Evolutionary conservation across 129 eudicot species (phyloP).

Genomic region (Solidago caesia): DNA sequence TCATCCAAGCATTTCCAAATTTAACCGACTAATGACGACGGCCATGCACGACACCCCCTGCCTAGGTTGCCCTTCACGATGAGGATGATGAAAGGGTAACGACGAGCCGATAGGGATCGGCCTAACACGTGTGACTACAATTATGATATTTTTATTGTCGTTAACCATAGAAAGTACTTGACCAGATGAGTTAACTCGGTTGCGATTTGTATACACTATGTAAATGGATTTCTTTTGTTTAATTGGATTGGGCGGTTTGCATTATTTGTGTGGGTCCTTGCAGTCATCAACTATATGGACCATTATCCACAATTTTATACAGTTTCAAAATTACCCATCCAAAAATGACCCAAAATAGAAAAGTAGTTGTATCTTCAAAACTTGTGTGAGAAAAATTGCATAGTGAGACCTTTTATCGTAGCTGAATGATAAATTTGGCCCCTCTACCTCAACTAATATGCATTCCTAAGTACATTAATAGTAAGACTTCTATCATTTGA

Average conservation of each 20-base stretch:
- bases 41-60: too few relatives aligned
- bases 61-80: too few relatives aligned
- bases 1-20: too few relatives aligned
- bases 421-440: slow-evolving; percentile 5
- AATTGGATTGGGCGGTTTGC: slow-evolving; percentile 21
- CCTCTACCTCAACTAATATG: slow-evolving; percentile 2
- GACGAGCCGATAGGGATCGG: too few relatives aligned
- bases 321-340: neutral
- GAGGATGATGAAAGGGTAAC: too few relatives aligned
- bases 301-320: slow-evolving; percentile 8
- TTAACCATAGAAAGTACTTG: neutral
- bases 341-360: neutral
- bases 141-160: too few relatives aligned
- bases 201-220: neutral
- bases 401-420: neutral
- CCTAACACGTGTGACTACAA: too few relatives aligned
- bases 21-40: too few relatives aligned
- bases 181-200: slow-evolving; percentile 9
- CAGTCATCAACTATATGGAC: slow-evolving; percentile 23
- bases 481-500: neutral
- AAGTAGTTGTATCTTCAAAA: slow-evolving; percentile 1
- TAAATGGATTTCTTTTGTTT: neutral
- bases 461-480: neutral
- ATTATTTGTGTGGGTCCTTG: slow-evolving; percentile 18
- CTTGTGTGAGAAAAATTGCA: neutral